phyloP scores from a whole-genome alignment of 1,284 basidiomycete species.

The Cryptococcus amylolentus region DNA sequence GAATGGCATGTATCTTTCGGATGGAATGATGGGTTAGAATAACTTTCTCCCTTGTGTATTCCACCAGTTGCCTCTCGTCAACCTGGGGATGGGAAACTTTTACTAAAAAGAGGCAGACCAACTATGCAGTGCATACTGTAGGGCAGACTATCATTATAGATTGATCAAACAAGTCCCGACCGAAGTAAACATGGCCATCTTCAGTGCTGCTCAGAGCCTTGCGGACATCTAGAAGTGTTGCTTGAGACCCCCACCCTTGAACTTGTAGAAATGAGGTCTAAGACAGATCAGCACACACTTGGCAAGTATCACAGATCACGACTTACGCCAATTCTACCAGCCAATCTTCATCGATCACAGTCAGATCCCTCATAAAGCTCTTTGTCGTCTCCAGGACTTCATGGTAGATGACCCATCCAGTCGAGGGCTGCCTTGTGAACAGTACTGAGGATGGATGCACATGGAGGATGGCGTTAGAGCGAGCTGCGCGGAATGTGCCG shows the following conservation, averaged over 20 bases:
- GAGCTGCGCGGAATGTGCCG: constrained; percentile 79
- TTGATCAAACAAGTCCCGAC: too few relatives aligned
- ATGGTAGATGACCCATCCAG: constrained; percentile 91
- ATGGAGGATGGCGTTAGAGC: constrained; percentile 76
- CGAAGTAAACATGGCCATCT: too few relatives aligned
- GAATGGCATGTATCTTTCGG: too few relatives aligned
- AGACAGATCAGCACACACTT: background rate
- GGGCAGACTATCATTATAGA: too few relatives aligned
- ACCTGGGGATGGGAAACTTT: too few relatives aligned
- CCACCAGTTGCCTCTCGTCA: too few relatives aligned
- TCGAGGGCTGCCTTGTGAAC: constrained; percentile 83
- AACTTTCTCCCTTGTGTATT: too few relatives aligned
- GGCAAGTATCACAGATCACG: background rate
- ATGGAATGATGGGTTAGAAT: too few relatives aligned
- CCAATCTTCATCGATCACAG: constrained; percentile 56
- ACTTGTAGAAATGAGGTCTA: constrained; percentile 47
- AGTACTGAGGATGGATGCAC: constrained; percentile 92
- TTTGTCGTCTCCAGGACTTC: constrained; percentile 96
- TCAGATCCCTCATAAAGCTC: constrained; percentile 58
- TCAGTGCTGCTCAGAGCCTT: too few relatives aligned
- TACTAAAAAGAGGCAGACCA: too few relatives aligned
- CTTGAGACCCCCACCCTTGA: constrained; percentile 45
- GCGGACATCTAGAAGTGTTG: constrained; percentile 26
- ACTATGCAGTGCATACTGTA: too few relatives aligned
- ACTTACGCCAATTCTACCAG: constrained; percentile 53